Evolutionary conservation across 164 flowering plant genomes (phyloP).

Genomic region (Platanus orientalis): DNA sequence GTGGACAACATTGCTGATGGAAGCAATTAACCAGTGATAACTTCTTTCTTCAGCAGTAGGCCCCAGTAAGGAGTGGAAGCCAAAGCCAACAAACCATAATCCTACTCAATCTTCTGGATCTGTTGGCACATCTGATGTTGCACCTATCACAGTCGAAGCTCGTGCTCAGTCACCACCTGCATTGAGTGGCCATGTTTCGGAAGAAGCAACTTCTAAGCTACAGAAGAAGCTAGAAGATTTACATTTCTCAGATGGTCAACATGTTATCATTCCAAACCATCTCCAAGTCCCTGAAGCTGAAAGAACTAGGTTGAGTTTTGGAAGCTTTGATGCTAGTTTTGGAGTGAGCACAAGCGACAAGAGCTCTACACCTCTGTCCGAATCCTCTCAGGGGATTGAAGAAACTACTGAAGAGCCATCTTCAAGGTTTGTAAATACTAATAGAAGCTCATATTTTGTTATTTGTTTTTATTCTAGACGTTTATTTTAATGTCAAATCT

Average conservation of each 20-base stretch:
- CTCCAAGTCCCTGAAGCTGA: constrained; percentile 85
- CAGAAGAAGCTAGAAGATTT: constrained; percentile 57
- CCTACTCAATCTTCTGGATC: constrained; percentile 35
- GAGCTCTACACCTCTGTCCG: constrained; percentile 47
- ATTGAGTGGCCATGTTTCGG: constrained; percentile 23
- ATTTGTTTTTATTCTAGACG: too few relatives aligned
- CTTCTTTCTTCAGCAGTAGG: constrained; percentile 34
- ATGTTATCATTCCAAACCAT: constrained; percentile 84
- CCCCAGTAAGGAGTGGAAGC: constrained; percentile 82
- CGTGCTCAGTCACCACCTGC: constrained; percentile 21
- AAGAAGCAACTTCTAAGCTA: constrained; percentile 40
- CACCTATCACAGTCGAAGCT: constrained; percentile 30
- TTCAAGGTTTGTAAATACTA: constrained; percentile 50
- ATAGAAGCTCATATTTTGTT: too few relatives aligned
- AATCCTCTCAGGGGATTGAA: constrained; percentile 54
- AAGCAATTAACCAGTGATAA: neutral
- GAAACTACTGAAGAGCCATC: constrained; percentile 47
- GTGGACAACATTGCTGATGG: neutral
- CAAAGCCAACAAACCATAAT: constrained; percentile 46
- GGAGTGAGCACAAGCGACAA: constrained; percentile 42
- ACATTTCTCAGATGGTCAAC: constrained; percentile 45
- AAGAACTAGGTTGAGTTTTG: constrained; percentile 72
- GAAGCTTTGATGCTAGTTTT: constrained; percentile 79
- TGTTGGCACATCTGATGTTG: constrained; percentile 33
- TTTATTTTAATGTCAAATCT: too few relatives aligned